Percentiles rank a stretch among this genome's conserved stretches.
These are phyloP conservation scores for Hirsutella minnesotensis DNA, from an alignment of 2,329 filamentous ascomycete genomes.

Conservation along the genomic window DNA sequence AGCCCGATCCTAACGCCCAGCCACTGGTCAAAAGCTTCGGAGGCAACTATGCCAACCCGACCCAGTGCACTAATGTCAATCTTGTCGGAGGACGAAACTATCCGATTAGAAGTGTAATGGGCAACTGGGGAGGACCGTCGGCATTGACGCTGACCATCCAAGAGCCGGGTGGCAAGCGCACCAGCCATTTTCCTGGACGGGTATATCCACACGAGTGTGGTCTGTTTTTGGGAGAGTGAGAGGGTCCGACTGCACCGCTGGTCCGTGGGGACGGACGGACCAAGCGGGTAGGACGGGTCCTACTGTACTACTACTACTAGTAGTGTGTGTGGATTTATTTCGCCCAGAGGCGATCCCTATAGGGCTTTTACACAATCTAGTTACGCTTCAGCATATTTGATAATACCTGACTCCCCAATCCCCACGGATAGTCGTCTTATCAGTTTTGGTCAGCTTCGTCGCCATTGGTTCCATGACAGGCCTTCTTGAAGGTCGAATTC, in stretches of 20 bases:
- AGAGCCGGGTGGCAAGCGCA: conserved; percentile 3
- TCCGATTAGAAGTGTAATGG: conserved; percentile 11
- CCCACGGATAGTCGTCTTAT: too few relatives aligned
- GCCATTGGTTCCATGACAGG: too few relatives aligned
- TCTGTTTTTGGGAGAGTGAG: background rate
- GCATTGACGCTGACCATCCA: conserved; percentile 6
- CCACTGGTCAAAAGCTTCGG: conserved; percentile 7
- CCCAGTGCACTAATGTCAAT: conserved; percentile 7
- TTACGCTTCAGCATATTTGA: too few relatives aligned
- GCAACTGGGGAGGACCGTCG: conserved; percentile 8
- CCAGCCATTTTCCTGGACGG: conserved; percentile 2
- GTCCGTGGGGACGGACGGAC: too few relatives aligned
- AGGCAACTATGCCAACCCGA: conserved; percentile 8
- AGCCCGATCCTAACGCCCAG: conserved; percentile 1
- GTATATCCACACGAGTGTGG: conserved; percentile 4
- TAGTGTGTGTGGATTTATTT: too few relatives aligned
- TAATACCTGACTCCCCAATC: too few relatives aligned
- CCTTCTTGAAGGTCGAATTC: too few relatives aligned
- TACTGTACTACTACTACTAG: too few relatives aligned
- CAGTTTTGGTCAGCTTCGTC: too few relatives aligned
- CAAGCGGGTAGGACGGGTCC: too few relatives aligned
- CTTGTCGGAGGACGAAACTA: conserved; percentile 8
- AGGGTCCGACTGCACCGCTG: background rate
- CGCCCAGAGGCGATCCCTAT: too few relatives aligned
- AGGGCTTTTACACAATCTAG: too few relatives aligned